Conservation (phyloP, 2,329 filamentous ascomycete genomes). For the Ramularia collo-cygni region DNA sequence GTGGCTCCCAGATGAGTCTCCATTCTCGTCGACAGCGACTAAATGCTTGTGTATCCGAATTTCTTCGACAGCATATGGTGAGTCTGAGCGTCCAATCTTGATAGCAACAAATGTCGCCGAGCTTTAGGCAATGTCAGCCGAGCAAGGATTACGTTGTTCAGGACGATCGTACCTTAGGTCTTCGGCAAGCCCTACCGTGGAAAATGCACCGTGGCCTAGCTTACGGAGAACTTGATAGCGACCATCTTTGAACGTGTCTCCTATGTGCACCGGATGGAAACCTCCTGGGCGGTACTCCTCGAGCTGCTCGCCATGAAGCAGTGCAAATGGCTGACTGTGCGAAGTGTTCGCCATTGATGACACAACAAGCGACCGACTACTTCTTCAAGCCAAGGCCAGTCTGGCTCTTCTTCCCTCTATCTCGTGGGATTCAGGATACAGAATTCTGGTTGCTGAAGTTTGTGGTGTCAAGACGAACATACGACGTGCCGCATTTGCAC, state of each 20-base stretch:
- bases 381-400: no score
- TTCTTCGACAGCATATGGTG: not conserved
- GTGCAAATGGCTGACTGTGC: not conserved
- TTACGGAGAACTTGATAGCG: constrained; percentile 7
- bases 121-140: not conserved
- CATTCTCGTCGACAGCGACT: no score
- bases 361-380: no score
- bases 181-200: constrained; percentile 9
- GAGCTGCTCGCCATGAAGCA: not conserved
- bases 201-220: constrained; percentile 6
- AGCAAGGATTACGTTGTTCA: not conserved
- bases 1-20: not conserved
- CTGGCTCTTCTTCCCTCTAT: no score
- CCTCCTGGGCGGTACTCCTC: not conserved
- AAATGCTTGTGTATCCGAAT: not conserved
- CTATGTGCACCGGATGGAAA: not conserved
- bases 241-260: not conserved
- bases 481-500: no score
- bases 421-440: no score
- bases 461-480: no score
- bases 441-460: no score
- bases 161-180: not conserved
- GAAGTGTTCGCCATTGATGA: not conserved
- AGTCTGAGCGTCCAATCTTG: constrained; percentile 1
- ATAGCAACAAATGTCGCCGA: constrained; percentile 1